Evolutionary conservation across 352 stramenopile genomes (phyloP).

Genomic region (Pythium brassicae): DNA sequence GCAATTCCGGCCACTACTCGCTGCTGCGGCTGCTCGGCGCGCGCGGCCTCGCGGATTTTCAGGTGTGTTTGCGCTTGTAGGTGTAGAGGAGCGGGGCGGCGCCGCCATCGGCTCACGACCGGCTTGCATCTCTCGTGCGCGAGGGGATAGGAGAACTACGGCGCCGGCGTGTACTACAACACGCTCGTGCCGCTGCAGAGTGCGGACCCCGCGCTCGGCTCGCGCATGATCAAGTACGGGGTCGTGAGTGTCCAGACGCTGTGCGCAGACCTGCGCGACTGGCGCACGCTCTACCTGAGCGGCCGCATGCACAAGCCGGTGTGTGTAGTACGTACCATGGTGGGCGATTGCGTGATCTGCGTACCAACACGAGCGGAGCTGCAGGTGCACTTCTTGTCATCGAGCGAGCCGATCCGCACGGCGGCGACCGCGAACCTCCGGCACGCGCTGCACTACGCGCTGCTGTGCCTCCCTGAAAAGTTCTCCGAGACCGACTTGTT

Average conservation of each 20-base stretch:
- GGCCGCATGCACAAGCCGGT: conserved; percentile 86
- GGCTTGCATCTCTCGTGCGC: too few relatives aligned
- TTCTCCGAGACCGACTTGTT: conserved; percentile 82
- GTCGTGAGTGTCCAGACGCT: conserved; percentile 80
- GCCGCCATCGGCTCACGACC: too few relatives aligned
- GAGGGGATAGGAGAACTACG: conserved; percentile 63
- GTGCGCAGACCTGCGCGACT: conserved; percentile 68
- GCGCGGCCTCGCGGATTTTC: conserved; percentile 46
- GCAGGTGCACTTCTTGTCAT: conserved; percentile 61
- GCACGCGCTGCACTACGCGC: conserved; percentile 71
- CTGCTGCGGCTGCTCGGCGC: conserved; percentile 69
- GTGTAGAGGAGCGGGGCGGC: too few relatives aligned
- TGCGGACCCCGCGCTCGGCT: conserved; percentile 49
- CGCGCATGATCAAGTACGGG: conserved; percentile 86
- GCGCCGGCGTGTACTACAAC: conserved; percentile 84
- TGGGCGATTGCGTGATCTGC: too few relatives aligned
- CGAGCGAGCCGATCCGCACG: conserved; percentile 37
- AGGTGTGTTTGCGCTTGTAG: too few relatives aligned
- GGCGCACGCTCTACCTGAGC: conserved; percentile 85
- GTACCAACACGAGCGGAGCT: too few relatives aligned
- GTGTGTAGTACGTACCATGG: too few relatives aligned
- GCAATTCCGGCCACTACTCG: conserved; percentile 80
- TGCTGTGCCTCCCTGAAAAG: conserved; percentile 71
- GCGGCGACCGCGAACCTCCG: conserved; percentile 59
- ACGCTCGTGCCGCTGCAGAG: conserved; percentile 66